These are phyloP conservation scores for Venturia carpophila DNA, from an alignment of 2,329 filamentous ascomycete genomes.

Conservation along the genomic window DNA sequence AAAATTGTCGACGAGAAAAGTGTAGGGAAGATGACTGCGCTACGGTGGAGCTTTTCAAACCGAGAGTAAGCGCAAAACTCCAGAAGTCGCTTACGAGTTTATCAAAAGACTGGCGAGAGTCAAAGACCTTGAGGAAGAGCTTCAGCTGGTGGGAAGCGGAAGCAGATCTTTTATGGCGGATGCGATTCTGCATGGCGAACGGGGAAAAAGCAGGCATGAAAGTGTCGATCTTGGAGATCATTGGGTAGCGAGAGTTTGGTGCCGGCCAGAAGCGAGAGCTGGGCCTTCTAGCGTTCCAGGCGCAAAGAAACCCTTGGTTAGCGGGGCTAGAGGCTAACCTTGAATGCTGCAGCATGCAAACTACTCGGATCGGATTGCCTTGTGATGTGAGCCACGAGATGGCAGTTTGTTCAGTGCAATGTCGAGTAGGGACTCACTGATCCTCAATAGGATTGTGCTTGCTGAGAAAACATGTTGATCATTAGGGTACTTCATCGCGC, in stretches of 20 bases:
- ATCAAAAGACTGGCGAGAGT: not conserved
- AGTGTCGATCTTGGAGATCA: not conserved
- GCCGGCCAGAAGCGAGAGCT: not conserved
- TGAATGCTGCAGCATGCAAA: not conserved
- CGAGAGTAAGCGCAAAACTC: constrained; percentile 36
- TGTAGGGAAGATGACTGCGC: not conserved
- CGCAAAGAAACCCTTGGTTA: not conserved
- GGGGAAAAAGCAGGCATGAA: not conserved
- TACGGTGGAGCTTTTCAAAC: constrained; percentile 30
- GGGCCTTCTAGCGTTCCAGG: not conserved
- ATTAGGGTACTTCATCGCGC: not conserved
- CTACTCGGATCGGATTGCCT: not conserved
- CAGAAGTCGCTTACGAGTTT: constrained; percentile 33
- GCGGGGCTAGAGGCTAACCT: not conserved
- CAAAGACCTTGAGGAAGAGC: not conserved
- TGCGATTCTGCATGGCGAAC: not conserved
- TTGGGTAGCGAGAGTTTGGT: not conserved
- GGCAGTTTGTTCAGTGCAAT: not conserved
- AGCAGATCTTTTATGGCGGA: not conserved
- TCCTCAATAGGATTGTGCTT: not conserved
- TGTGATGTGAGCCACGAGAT: not conserved
- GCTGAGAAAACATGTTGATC: not conserved
- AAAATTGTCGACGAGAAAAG: constrained; percentile 4
- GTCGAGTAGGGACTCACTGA: not conserved
- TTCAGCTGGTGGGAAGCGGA: not conserved